Base-by-base conservation (phyloP, 495 filamentous ascomycete genomes). In the Daldinia grandis region DNA sequence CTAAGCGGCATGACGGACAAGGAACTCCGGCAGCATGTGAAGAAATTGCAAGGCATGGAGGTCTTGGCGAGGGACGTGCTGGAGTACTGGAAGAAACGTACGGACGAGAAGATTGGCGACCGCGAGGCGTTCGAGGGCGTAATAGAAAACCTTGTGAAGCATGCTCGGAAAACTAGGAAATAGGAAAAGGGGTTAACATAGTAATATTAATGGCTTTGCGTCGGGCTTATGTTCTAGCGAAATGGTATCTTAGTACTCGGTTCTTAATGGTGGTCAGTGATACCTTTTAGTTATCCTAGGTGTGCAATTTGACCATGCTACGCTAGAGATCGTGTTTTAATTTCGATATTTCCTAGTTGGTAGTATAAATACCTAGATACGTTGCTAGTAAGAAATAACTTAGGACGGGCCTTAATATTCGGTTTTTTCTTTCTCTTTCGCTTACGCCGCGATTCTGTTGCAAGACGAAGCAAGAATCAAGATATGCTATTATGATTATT, bases 61-160 rank as follows among this genome's bases (percentile, higher is more conserved):
- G 80, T 81, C 2, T 84, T 85, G 15, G 94, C 94, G 17, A 89
- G 89, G 28, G 85, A 91, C 57, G 91, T 95, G 44, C 84, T 97
- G 33, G 91, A 92, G 64, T 97, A 93, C 72, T 99, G 96, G 95
- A 86, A 93, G 55, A 91, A 90, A 83, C 83, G 89, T 71, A 89
- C 89, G 33, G 94, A 97, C 74, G 91, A 91, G 58, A 91, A 94
- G 60, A 82, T 96, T 60, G 89, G 91, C 28, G 95, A 99, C 69
- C 92, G 96, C 72, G 95, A 98, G 80, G 93, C 93, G 5, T 98
- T 99, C 83, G 95, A 99, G 75, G 93, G 92, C 0, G 95, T 99
- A 8, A 97, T 99, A 84, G 96, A 98, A 81, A 97, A 98, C 77
- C 81, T 99, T 64, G 95, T 99, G 47, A 95, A 91, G 79, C 95